Evolutionary conservation across 129 eudicot species (phyloP), one percentile per base, ranked within the genome.

Genomic region (Saussurea involucrata): DNA sequence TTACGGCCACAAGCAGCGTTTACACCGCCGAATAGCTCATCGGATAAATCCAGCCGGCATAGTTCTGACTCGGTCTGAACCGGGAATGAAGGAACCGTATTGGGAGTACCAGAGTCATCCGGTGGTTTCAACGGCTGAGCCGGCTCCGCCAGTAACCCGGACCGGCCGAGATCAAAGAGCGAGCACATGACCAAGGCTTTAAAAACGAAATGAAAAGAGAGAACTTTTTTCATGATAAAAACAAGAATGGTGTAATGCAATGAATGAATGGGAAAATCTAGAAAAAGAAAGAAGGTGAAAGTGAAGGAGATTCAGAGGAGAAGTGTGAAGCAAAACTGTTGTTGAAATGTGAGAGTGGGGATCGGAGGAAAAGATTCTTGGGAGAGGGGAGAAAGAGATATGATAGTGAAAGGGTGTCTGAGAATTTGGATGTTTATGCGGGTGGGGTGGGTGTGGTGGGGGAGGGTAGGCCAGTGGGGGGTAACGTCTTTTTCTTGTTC

Each of bases 11-110:
- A 95, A 0, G 98, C 97, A 9, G 95, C 97, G 83, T 84, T 84
- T 2, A 95, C 97, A 8, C 97, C 97, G 28, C 98, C 98, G 83
- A 95, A 95, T 40, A 95, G 78, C 83, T 95, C 98, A 15, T 76
- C 90, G 0, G 98, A 95, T 17, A 95, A 79, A 76, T 95, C 98
- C 0, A 95, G 78, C 37, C 81, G 92, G 87, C 97, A 91, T 27
- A 87, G 83, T 28, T 85, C 87, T 36, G 93, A 63, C 28, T 78
- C 85, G 4, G 96, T 85, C 70, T 95, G 97, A 74, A 86, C 94
- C 37, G 97, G 97, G 31, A 86, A 89, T 0, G 98, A 87, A 1
- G 98, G 98, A 80, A 91, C 98, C 0, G 96, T 93, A 76, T 88
- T 91, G 17, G 96, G 88, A 27, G 83, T 5, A 0, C 83, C 27